These are phyloP conservation scores for Avena atlantica DNA, from an alignment of 176 grass and related monocot genomes.

Conservation along the genomic window DNA sequence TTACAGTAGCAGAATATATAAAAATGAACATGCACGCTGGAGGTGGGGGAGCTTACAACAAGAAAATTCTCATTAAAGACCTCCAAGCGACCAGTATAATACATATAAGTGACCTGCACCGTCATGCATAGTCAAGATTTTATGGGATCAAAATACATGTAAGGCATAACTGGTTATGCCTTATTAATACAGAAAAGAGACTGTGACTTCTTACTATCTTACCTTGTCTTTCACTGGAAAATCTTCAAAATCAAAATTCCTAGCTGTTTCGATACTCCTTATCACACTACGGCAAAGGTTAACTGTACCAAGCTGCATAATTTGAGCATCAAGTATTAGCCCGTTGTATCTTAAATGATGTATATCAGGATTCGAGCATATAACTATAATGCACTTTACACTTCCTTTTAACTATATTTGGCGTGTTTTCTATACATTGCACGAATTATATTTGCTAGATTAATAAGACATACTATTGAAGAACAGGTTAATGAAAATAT, in stretches of 20 bases:
- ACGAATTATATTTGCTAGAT: background rate
- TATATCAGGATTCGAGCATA: background rate
- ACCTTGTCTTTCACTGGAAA: conserved; percentile 96
- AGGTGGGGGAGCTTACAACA: conserved; percentile 55
- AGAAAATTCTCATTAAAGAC: conserved; percentile 98
- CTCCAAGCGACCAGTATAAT: conserved; percentile 89
- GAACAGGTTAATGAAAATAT: conserved; percentile 1
- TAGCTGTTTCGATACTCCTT: conserved; percentile 95
- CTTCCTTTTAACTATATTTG: conserved; percentile 13
- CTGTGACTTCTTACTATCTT: conserved; percentile 9
- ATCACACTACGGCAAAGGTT: conserved; percentile 93
- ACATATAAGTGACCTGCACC: conserved; percentile 94
- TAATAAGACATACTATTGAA: background rate
- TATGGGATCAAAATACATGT: conserved; percentile 3
- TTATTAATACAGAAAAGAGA: conserved; percentile 30
- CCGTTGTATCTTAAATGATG: background rate
- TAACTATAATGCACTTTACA: background rate
- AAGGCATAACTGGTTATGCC: conserved; percentile 10
- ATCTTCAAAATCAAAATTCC: conserved; percentile 97
- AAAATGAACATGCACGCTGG: background rate
- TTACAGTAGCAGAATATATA: background rate
- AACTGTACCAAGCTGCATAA: conserved; percentile 95
- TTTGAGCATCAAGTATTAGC: conserved; percentile 38
- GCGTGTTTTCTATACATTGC: background rate
- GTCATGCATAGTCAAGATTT: conserved; percentile 39